Evolutionary conservation across 345 rosid species (phyloP).

Genomic region (Dimocarpus longan): DNA sequence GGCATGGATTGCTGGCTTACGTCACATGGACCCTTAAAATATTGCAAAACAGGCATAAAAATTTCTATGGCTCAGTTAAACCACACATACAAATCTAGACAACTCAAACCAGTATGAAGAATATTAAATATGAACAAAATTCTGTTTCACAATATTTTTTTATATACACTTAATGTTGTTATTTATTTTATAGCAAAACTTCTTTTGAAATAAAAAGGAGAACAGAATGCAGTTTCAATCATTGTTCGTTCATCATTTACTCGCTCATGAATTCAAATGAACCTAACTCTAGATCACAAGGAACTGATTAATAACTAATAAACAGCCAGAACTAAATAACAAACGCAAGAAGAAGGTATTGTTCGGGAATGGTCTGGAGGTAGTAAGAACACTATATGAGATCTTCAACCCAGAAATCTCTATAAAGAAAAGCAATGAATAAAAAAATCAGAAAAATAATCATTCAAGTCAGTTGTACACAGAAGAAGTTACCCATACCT

Average conservation of each 20-base stretch:
- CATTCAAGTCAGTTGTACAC: not conserved
- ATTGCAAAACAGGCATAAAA: not conserved
- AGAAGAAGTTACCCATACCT: conserved; percentile 49
- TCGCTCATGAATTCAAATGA: not conserved
- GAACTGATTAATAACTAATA: not conserved
- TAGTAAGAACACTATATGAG: not conserved
- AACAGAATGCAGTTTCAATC: not conserved
- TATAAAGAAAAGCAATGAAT: conserved; percentile 1
- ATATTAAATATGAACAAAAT: not conserved
- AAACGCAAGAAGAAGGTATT: not conserved
- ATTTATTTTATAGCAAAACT: not conserved
- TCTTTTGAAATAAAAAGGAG: not conserved
- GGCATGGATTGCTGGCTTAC: not conserved
- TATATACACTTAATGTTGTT: not conserved
- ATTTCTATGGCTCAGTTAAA: not conserved
- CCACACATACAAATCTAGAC: not conserved
- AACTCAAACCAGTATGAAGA: not conserved
- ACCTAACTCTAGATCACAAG: not conserved
- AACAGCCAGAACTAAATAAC: not conserved
- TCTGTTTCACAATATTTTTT: not conserved
- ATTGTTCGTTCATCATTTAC: not conserved
- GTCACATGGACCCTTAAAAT: not conserved
- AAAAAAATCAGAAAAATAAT: not conserved
- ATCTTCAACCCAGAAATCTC: not conserved
- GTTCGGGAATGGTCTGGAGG: not conserved